Evolutionary conservation across 2,329 filamentous ascomycete species (phyloP), one percentile per base, ranked within the genome.

Genomic region (Fusarium sp.): DNA sequence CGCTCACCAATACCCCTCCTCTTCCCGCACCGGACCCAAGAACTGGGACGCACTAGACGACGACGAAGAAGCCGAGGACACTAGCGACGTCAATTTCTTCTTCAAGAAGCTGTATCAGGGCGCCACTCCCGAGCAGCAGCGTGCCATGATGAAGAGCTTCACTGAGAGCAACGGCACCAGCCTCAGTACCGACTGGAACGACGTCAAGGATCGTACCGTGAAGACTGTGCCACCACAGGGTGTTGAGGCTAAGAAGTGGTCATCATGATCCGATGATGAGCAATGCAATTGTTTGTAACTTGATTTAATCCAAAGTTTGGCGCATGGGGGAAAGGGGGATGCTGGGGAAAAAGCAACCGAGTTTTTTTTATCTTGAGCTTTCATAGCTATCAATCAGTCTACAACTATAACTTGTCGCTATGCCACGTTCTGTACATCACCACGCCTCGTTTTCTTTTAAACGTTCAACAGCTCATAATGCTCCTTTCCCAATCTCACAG

Each of bases 71-170:
- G 91, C 90, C 11, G 87, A 89, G 0, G 87, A 89, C 0, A 84
- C 88, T 14, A 87, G 89, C 70, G 90, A 93, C 31, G 91, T 95
- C 10, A 93, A 97, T 77, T 80, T 83, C 13, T 98, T 98, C 84
- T 99, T 99, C 87, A 96, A 97, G 87, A 92, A 93, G 79, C 86
- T 99, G 2, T 98, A 96, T 84, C 91, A 93, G 72, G 87, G 86
- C 38, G 91, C 94, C 0, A 91, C 93, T 58, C 90, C 92, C 0
- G 96, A 99, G 77, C 94, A 94, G 67, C 91, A 91, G 80, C 91
- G 95, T 2, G 96, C 96, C 10, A 99, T 99, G 96, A 94, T 97
- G 91, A 99, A 99, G 89, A 97, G 94, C 80, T 98, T 94, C 79
- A 88, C 91, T 16, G 96, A 99, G 87, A 98, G 95, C 82, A 96